Conservation (phyloP, 1,139 yeast species). For the Yamadazyma blattariae region DNA sequence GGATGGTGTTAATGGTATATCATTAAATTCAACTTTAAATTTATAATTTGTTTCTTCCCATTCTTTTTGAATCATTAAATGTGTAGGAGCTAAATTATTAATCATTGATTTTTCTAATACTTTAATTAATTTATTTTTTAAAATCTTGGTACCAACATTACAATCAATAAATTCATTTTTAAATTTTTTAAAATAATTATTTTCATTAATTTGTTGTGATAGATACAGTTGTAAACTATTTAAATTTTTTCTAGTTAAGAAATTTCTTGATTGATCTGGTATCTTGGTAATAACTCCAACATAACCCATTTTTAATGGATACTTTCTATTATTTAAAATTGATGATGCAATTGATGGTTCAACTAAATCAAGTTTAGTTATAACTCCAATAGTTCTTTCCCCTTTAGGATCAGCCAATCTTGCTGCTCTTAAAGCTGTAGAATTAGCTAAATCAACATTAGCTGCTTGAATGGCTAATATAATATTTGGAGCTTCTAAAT, state of each 20-base stretch:
- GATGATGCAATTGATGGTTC: slow-evolving; percentile 69
- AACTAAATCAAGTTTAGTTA: slow-evolving; percentile 89
- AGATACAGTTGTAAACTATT: slow-evolving; percentile 48
- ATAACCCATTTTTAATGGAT: slow-evolving; percentile 93
- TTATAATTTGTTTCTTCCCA: slow-evolving; percentile 90
- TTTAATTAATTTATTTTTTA: slow-evolving; percentile 78
- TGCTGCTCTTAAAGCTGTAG: slow-evolving; percentile 92
- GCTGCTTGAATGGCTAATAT: slow-evolving; percentile 96
- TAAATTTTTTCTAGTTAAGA: slow-evolving; percentile 35
- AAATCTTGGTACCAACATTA: slow-evolving; percentile 70
- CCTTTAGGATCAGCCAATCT: slow-evolving; percentile 91
- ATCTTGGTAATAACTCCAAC: slow-evolving; percentile 93
- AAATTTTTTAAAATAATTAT: slow-evolving; percentile 55
- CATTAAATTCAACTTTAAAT: slow-evolving; percentile 95
- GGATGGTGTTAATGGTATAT: slow-evolving; percentile 88
- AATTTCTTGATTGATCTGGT: slow-evolving; percentile 36
- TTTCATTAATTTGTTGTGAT: slow-evolving; percentile 67
- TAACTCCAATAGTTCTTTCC: slow-evolving; percentile 92
- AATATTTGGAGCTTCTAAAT: slow-evolving; percentile 87
- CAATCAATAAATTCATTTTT: slow-evolving; percentile 62
- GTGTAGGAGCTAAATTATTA: slow-evolving; percentile 81
- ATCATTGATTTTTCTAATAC: slow-evolving; percentile 94
- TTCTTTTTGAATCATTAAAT: slow-evolving; percentile 81
- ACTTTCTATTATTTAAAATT: slow-evolving; percentile 71
- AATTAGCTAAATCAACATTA: slow-evolving; percentile 95